phyloP scores from a whole-genome alignment of 495 filamentous ascomycete species.

The Talaromyces trachyspermus region DNA sequence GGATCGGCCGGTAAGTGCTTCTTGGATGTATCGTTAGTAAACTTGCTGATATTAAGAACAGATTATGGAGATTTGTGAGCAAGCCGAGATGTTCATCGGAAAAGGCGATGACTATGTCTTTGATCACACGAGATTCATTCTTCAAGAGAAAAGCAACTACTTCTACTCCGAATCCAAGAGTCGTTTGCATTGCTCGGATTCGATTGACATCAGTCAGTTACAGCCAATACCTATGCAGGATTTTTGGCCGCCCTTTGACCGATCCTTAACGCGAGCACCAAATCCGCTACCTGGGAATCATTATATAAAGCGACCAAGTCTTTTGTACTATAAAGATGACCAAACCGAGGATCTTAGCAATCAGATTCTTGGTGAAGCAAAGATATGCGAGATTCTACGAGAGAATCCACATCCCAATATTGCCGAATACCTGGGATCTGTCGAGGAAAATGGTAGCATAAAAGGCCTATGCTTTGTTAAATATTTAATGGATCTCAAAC shows the following conservation, averaged over 20 bases:
- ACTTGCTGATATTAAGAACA: neutral
- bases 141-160: neutral
- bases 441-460: constrained; percentile 23
- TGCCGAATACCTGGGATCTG: constrained; percentile 27
- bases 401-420: constrained; percentile 32
- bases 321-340: constrained; percentile 14
- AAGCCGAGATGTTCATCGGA: neutral
- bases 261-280: neutral
- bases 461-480: constrained; percentile 31
- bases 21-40: too few relatives aligned
- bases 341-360: constrained; percentile 13
- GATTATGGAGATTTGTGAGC: neutral
- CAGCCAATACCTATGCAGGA: neutral
- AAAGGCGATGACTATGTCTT: neutral
- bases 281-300: neutral
- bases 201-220: neutral
- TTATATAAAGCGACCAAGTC: constrained; percentile 21
- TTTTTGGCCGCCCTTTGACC: neutral
- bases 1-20: too few relatives aligned
- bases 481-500: constrained; percentile 25
- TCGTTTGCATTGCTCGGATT: neutral
- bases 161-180: neutral
- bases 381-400: constrained; percentile 25
- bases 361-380: constrained; percentile 17
- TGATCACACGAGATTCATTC: neutral